Evolutionary conservation across 441 rosid genomes (phyloP).

Genomic region (Gossypium trilobum): DNA sequence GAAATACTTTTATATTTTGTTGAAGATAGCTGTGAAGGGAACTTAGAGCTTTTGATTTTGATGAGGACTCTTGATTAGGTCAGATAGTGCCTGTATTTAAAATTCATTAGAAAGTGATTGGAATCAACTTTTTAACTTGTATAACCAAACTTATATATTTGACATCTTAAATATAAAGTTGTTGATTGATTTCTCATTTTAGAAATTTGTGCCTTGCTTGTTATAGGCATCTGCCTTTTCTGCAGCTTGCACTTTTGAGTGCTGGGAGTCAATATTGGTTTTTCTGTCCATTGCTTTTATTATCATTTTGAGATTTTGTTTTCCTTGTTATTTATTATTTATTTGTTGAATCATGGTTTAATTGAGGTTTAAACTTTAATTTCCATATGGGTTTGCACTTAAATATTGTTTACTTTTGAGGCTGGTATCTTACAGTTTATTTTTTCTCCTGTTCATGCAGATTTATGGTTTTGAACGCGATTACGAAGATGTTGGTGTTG

Average conservation of each 20-base stretch:
- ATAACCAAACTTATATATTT: background rate
- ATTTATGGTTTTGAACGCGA: slow-evolving; percentile 94
- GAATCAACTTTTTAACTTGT: background rate
- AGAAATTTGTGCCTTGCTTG: background rate
- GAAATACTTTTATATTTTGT: background rate
- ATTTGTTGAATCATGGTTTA: slow-evolving; percentile 2
- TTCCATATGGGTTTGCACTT: background rate
- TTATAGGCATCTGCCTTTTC: background rate
- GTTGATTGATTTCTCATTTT: background rate
- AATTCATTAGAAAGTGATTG: background rate
- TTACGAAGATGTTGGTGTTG: slow-evolving; percentile 88
- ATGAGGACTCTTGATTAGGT: background rate
- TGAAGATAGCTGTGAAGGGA: background rate
- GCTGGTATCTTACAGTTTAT: slow-evolving; percentile 13
- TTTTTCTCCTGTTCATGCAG: slow-evolving; percentile 31
- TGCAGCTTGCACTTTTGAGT: slow-evolving; percentile 4
- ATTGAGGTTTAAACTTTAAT: background rate
- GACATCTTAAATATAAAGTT: background rate
- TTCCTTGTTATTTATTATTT: background rate
- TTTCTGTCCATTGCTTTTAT: background rate
- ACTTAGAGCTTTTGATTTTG: slow-evolving; percentile 8
- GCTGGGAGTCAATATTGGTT: background rate
- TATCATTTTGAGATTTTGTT: background rate
- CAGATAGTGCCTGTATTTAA: background rate
- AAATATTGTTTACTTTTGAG: slow-evolving; percentile 1